A percentile compares a stretch with the other conserved stretches of the same genome.
Evolutionary conservation across 2,329 filamentous ascomycete species (phyloP).

Genomic region (Zymoseptoria ardabiliae): DNA sequence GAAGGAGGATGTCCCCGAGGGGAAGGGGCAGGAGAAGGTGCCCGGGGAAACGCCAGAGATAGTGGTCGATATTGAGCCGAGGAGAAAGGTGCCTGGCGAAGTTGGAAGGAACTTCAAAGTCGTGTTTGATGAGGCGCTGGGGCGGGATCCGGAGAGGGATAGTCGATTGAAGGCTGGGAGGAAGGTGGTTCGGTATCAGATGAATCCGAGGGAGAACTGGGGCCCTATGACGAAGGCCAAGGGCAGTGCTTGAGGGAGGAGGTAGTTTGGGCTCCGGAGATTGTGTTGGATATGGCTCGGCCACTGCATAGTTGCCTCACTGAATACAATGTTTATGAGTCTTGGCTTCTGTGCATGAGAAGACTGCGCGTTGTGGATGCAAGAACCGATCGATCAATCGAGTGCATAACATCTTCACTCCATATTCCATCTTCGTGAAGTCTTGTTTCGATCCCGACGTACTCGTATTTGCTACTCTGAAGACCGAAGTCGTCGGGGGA

Average conservation of each 20-base stretch:
- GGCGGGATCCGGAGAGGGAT: conserved; percentile 54
- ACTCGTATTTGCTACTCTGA: too few relatives aligned
- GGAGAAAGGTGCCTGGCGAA: conserved; percentile 15
- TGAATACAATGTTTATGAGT: too few relatives aligned
- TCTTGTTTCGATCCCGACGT: neutral
- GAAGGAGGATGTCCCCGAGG: conserved; percentile 21
- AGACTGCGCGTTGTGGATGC: neutral
- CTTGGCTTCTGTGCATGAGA: too few relatives aligned
- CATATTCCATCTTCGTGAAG: neutral
- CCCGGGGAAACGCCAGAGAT: conserved; percentile 21
- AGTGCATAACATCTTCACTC: neutral
- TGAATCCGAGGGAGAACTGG: conserved; percentile 89
- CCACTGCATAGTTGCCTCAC: too few relatives aligned
- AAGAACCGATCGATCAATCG: neutral
- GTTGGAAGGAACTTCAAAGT: conserved; percentile 46
- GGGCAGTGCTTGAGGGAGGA: conserved; percentile 18
- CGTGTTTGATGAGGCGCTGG: conserved; percentile 74
- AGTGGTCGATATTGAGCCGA: conserved; percentile 11
- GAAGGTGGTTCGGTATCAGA: conserved; percentile 76
- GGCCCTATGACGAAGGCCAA: conserved; percentile 63
- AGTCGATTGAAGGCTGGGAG: conserved; percentile 33
- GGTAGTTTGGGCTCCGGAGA: neutral
- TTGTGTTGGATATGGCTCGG: neutral
- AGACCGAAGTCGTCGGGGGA: too few relatives aligned
- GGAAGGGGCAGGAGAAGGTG: conserved; percentile 17